phyloP scores from a whole-genome alignment of 1,284 basidiomycete species.

The Rhodotorula sp. region DNA sequence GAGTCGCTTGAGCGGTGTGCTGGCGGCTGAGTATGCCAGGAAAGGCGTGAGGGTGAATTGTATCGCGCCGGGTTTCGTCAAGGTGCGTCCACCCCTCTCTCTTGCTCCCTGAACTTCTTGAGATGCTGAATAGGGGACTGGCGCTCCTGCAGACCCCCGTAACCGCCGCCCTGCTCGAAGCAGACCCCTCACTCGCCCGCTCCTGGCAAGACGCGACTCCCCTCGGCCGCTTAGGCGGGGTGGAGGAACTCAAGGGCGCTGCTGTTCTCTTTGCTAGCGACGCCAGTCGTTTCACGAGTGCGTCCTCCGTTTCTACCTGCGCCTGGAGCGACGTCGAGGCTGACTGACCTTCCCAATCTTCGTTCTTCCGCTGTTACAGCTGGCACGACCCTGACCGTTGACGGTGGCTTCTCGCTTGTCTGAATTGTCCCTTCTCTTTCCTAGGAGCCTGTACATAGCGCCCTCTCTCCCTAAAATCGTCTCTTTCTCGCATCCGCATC shows the following conservation, averaged over 20 bases:
- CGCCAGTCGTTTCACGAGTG: conserved; percentile 83
- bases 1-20: neutral
- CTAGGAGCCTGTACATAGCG: too few relatives aligned
- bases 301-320: neutral
- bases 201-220: conserved; percentile 88
- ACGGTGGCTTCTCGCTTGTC: conserved; percentile 5
- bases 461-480: neutral
- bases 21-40: neutral
- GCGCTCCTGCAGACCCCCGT: neutral
- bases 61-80: neutral
- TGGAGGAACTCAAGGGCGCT: conserved; percentile 63
- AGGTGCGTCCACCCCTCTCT: neutral
- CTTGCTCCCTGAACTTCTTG: neutral
- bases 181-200: conserved; percentile 48
- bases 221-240: conserved; percentile 59
- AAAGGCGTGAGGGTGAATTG: conserved; percentile 1
- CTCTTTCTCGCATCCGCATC: too few relatives aligned
- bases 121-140: too few relatives aligned
- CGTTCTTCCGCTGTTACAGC: neutral
- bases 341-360: neutral
- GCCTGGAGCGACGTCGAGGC: too few relatives aligned
- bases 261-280: conserved; percentile 80
- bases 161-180: neutral
- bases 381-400: neutral
- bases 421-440: too few relatives aligned